Evolutionary conservation across 2,329 filamentous ascomycete genomes (phyloP).

Genomic region (Beauveria asiatica): DNA sequence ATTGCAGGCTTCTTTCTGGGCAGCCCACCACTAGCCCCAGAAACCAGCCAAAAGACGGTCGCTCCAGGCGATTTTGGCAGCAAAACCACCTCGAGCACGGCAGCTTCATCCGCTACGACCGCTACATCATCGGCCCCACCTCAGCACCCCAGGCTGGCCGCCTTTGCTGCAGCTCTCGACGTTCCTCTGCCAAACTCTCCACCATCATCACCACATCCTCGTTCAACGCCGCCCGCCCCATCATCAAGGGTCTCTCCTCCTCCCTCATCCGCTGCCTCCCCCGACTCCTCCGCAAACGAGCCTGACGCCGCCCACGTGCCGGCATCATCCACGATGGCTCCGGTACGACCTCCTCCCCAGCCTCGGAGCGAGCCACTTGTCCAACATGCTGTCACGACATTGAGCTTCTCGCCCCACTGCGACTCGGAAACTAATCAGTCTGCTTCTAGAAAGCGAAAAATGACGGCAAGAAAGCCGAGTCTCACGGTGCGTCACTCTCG

Average conservation of each 20-base stretch:
- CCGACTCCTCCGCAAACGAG: slow-evolving; percentile 19
- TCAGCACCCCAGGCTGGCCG: slow-evolving; percentile 13
- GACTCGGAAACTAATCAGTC: slow-evolving; percentile 17
- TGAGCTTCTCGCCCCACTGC: slow-evolving; percentile 8
- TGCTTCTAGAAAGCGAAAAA: slow-evolving; percentile 26
- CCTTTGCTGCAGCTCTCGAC: slow-evolving; percentile 21
- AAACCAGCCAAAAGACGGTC: neutral
- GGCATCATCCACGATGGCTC: slow-evolving; percentile 42
- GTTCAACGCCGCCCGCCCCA: slow-evolving; percentile 22
- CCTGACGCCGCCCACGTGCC: slow-evolving; percentile 20
- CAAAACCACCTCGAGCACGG: neutral
- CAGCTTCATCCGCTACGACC: slow-evolving; percentile 16
- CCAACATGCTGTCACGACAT: neutral
- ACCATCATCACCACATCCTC: slow-evolving; percentile 27
- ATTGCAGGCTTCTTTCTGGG: neutral
- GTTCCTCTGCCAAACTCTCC: slow-evolving; percentile 34
- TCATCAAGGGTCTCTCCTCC: slow-evolving; percentile 15
- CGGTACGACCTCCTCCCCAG: slow-evolving; percentile 35
- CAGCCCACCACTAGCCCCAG: neutral
- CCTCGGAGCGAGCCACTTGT: slow-evolving; percentile 14
- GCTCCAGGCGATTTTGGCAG: neutral
- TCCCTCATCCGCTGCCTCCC: slow-evolving; percentile 22
- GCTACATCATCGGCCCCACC: slow-evolving; percentile 24
- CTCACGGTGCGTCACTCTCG: slow-evolving; percentile 28
- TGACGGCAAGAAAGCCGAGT: slow-evolving; percentile 28